Conservation (phyloP, 805 yeast species). For the Nakazawaea peltata region DNA sequence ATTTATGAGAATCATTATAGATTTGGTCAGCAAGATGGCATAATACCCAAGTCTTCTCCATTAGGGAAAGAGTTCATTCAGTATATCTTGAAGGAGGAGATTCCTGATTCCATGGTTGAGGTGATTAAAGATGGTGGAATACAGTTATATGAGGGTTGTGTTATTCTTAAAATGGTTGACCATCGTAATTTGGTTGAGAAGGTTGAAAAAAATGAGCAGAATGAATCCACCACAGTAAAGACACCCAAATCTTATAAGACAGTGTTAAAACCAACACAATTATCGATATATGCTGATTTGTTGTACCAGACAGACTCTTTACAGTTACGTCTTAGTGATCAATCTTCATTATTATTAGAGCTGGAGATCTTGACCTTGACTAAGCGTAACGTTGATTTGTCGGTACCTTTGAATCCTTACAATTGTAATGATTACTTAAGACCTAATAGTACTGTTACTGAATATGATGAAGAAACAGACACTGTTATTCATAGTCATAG, state of each 20-base stretch:
- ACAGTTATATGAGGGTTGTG: conserved; percentile 81
- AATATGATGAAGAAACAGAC: conserved; percentile 23
- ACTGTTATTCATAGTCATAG: conserved; percentile 29
- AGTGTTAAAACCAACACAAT: conserved; percentile 69
- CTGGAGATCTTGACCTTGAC: conserved; percentile 78
- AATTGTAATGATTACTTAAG: conserved; percentile 33
- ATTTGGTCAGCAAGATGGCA: conserved; percentile 84
- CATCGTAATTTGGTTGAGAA: conserved; percentile 46
- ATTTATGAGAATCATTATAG: conserved; percentile 88
- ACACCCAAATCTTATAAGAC: conserved; percentile 71
- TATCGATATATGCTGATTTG: conserved; percentile 78
- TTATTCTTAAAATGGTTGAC: conserved; percentile 80
- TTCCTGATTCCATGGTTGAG: conserved; percentile 86
- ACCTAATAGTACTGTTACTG: conserved; percentile 42
- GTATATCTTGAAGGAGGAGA: conserved; percentile 71
- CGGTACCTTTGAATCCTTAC: conserved; percentile 69
- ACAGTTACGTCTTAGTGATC: conserved; percentile 71
- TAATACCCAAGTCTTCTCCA: conserved; percentile 73
- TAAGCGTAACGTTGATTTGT: conserved; percentile 66
- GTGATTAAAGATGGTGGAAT: conserved; percentile 82
- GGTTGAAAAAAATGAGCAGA: conserved; percentile 3
- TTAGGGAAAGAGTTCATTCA: conserved; percentile 73
- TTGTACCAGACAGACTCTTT: conserved; percentile 74
- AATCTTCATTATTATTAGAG: conserved; percentile 73
- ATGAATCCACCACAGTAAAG: conserved; percentile 11